Evolutionary conservation across 2,329 filamentous ascomycete species (phyloP).

Genomic region (Immersiporthe knoxdaviesiana): DNA sequence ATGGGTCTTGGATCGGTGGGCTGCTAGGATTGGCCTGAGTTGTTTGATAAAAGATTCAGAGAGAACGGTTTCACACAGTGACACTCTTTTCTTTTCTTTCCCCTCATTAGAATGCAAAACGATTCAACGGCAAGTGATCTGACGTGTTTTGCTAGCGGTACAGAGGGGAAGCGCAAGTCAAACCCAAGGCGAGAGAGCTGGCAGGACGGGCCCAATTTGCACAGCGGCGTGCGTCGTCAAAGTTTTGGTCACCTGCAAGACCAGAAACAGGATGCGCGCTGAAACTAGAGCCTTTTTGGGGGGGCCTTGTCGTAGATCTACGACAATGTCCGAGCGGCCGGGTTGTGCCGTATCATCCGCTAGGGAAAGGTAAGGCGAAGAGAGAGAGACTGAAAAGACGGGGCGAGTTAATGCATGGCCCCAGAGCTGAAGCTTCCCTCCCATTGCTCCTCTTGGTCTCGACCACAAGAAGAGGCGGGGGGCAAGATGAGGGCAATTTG

Average conservation of each 20-base stretch:
- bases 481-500: background rate
- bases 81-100: no score
- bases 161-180: background rate
- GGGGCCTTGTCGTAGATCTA: background rate
- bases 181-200: background rate
- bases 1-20: background rate
- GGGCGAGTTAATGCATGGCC: background rate
- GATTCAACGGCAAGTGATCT: no score
- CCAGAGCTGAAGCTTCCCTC: background rate
- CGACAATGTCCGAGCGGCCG: background rate
- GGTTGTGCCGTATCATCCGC: background rate
- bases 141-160: no score
- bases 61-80: no score
- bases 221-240: background rate
- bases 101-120: no score
- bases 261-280: background rate
- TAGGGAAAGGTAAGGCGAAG: conserved; percentile 3
- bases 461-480: no score
- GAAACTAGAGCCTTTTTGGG: background rate
- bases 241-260: background rate
- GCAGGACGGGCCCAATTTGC: background rate
- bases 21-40: background rate
- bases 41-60: background rate
- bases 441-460: background rate
- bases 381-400: background rate